Percentiles rank a stretch among this genome's conserved stretches.
These are phyloP conservation scores for Ascochyta lentis DNA, from an alignment of 2,329 filamentous ascomycete species.

Conservation along the genomic window DNA sequence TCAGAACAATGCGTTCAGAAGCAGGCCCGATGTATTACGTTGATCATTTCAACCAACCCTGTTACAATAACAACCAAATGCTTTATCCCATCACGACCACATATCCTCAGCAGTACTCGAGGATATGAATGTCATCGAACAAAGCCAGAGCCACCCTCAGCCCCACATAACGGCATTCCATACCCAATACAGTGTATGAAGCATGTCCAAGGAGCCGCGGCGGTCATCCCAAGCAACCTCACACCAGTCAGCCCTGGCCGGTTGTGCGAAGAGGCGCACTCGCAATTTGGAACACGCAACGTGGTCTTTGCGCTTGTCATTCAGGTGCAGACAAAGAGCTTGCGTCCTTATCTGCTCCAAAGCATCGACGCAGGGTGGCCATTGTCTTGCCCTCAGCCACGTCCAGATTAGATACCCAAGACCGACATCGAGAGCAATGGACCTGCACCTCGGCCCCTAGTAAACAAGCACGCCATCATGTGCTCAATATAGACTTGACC, in stretches of 20 bases:
- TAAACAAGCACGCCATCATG: neutral
- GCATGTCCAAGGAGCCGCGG: neutral
- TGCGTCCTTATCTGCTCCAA: neutral
- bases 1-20: conserved; percentile 52
- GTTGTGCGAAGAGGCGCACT: neutral
- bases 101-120: conserved; percentile 2
- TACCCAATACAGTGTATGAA: neutral
- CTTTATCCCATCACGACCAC: conserved; percentile 1
- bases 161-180: neutral
- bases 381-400: neutral
- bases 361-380: neutral
- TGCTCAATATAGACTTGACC: neutral
- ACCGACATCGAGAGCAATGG: neutral
- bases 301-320: neutral
- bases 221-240: neutral
- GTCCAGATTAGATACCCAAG: neutral
- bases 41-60: conserved; percentile 4
- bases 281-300: neutral
- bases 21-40: conserved; percentile 5
- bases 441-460: neutral
- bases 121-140: neutral
- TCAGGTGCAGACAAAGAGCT: neutral
- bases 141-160: neutral
- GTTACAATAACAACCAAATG: conserved; percentile 6
- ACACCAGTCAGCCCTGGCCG: neutral